These are phyloP conservation scores for Sporothrix humicola DNA, from an alignment of 2,329 filamentous ascomycete genomes.

Conservation along the genomic window DNA sequence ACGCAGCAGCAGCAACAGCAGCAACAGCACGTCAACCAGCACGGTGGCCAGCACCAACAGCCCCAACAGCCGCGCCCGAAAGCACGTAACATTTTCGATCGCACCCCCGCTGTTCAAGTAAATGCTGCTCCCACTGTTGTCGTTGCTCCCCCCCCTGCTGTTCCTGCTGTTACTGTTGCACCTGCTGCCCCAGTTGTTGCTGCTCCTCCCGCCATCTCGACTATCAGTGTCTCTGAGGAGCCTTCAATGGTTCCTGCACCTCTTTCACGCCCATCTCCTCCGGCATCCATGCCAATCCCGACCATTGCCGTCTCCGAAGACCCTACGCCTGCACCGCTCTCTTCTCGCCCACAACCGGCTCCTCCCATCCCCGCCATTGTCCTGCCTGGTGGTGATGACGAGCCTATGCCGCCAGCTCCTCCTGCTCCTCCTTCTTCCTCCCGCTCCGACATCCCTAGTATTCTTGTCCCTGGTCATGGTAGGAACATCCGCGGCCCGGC, in stretches of 20 bases:
- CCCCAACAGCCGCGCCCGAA: constrained; percentile 45
- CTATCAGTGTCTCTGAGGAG: constrained; percentile 32
- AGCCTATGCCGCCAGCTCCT: constrained; percentile 30
- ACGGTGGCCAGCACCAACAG: constrained; percentile 28
- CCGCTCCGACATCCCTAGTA: neutral
- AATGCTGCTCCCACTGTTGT: constrained; percentile 39
- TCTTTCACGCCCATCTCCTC: constrained; percentile 14
- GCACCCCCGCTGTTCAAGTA: constrained; percentile 54
- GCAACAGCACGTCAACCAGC: constrained; percentile 28
- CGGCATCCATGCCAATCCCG: constrained; percentile 26
- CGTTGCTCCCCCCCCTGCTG: constrained; percentile 28
- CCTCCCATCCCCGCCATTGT: constrained; percentile 49
- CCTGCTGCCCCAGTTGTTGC: neutral
- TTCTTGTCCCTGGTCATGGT: constrained; percentile 9
- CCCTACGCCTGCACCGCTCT: constrained; percentile 34
- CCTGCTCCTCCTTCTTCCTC: neutral
- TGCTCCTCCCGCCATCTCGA: constrained; percentile 39
- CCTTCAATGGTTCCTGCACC: constrained; percentile 45
- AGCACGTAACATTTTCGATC: constrained; percentile 41
- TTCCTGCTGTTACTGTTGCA: no score
- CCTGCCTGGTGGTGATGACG: constrained; percentile 44
- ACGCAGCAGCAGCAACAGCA: constrained; percentile 37
- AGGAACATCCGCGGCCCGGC: neutral
- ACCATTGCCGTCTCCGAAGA: constrained; percentile 25
- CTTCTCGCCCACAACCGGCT: constrained; percentile 41